phyloP scores from a whole-genome alignment of 2,329 filamentous ascomycete genomes.

The Periconia digitata region DNA sequence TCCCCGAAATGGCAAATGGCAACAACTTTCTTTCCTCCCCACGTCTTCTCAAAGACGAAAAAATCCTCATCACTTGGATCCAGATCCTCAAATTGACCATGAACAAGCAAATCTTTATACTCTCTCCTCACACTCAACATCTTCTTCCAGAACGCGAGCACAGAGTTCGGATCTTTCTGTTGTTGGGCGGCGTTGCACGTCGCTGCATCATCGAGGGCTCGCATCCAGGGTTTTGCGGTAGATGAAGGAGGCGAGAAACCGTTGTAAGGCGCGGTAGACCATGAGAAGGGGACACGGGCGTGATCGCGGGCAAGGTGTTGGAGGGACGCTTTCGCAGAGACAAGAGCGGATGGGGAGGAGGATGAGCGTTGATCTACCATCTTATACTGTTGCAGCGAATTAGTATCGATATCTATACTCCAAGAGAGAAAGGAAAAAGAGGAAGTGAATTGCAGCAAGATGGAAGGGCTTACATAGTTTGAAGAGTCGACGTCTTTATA shows the following conservation, averaged over 20 bases:
- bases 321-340: slow-evolving; percentile 54
- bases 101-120: slow-evolving; percentile 61
- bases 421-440: background rate
- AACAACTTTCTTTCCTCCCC: slow-evolving; percentile 30
- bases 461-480: slow-evolving; percentile 54
- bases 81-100: slow-evolving; percentile 60
- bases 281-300: slow-evolving; percentile 69
- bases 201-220: slow-evolving; percentile 57
- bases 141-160: slow-evolving; percentile 64
- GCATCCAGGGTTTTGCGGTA: slow-evolving; percentile 61
- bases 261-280: slow-evolving; percentile 58
- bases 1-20: slow-evolving; percentile 42
- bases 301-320: slow-evolving; percentile 66
- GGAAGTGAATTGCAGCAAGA: background rate
- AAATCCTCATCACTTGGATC: slow-evolving; percentile 57
- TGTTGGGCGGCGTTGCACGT: slow-evolving; percentile 62
- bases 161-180: slow-evolving; percentile 44
- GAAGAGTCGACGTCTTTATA: slow-evolving; percentile 57
- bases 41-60: slow-evolving; percentile 53
- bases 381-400: slow-evolving; percentile 34
- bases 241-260: slow-evolving; percentile 58
- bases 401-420: background rate
- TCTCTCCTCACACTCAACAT: slow-evolving; percentile 58
- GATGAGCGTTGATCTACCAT: slow-evolving; percentile 30
- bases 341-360: slow-evolving; percentile 39